These are phyloP conservation scores for Nepenthes alata DNA, from an alignment of 179 eudicot genomes.

Conservation along the genomic window DNA sequence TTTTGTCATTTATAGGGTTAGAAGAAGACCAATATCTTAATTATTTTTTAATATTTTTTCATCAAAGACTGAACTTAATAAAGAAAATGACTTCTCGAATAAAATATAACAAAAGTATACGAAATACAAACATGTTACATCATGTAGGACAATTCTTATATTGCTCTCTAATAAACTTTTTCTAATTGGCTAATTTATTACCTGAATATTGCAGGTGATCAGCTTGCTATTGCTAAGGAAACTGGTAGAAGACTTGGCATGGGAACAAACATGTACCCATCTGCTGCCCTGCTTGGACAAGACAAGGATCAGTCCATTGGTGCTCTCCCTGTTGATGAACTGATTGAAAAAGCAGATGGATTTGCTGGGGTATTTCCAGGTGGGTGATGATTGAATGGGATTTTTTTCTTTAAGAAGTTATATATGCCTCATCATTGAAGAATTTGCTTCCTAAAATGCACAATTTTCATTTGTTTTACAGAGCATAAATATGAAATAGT, in stretches of 20 bases:
- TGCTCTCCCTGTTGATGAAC: slow-evolving; percentile 49
- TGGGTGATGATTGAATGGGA: slow-evolving; percentile 1
- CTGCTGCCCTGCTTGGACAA: slow-evolving; percentile 46
- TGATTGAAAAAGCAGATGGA: slow-evolving; percentile 69
- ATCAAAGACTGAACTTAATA: too few species aligned
- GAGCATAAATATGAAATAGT: slow-evolving; percentile 65
- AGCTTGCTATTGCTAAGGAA: slow-evolving; percentile 68
- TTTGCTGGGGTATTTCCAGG: slow-evolving; percentile 79
- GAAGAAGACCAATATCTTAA: too few species aligned
- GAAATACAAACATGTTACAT: neutral
- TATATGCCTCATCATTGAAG: neutral
- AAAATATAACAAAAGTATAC: too few species aligned
- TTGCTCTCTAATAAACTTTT: neutral
- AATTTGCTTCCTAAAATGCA: neutral
- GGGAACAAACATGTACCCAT: slow-evolving; percentile 75
- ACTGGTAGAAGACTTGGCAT: slow-evolving; percentile 68
- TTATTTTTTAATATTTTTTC: too few species aligned
- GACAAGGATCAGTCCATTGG: slow-evolving; percentile 40
- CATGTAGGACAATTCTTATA: neutral
- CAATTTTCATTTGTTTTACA: slow-evolving; percentile 6
- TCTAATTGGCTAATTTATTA: neutral
- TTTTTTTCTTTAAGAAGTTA: too few species aligned
- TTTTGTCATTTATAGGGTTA: too few species aligned
- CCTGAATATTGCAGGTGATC: slow-evolving; percentile 31
- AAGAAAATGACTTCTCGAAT: too few species aligned